Percentiles rank a stretch among this genome's conserved stretches.
These are phyloP conservation scores for Cytospora leucostoma DNA, from an alignment of 2,329 filamentous ascomycete species.

Conservation along the genomic window DNA sequence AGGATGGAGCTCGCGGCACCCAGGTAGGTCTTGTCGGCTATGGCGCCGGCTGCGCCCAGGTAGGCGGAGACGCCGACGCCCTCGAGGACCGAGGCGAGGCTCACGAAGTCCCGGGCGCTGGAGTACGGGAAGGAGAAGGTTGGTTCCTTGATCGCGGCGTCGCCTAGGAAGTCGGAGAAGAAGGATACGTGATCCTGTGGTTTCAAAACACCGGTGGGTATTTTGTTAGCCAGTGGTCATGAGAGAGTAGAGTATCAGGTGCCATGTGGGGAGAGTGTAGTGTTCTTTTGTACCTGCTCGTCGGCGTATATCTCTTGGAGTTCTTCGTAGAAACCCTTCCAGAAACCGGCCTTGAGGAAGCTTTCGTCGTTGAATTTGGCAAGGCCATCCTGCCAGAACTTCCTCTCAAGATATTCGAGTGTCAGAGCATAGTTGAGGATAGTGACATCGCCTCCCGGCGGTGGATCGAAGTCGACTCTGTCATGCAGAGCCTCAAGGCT, in stretches of 20 bases:
- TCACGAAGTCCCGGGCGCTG: constrained; percentile 52
- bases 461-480: constrained; percentile 29
- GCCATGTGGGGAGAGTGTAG: not conserved
- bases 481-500: not conserved
- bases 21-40: constrained; percentile 59
- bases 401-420: constrained; percentile 60
- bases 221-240: not conserved
- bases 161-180: constrained; percentile 53
- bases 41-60: constrained; percentile 61
- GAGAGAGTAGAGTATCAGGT: not conserved
- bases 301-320: constrained; percentile 58
- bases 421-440: constrained; percentile 52
- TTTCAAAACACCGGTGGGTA: too few species aligned
- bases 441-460: constrained; percentile 31
- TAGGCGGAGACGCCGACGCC: constrained; percentile 61
- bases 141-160: constrained; percentile 52
- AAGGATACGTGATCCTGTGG: constrained; percentile 56
- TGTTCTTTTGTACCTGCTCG: constrained; percentile 40
- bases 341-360: constrained; percentile 18
- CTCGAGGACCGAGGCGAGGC: constrained; percentile 55
- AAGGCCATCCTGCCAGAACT: constrained; percentile 63
- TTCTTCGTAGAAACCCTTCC: constrained; percentile 56
- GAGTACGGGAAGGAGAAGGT: constrained; percentile 57
- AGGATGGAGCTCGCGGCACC: constrained; percentile 64
- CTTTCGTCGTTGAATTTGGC: constrained; percentile 50